Evolutionary conservation across 768 basidiomycete genomes (phyloP), one percentile per base, ranked within the genome.

Genomic region (Rickenella mellea): DNA sequence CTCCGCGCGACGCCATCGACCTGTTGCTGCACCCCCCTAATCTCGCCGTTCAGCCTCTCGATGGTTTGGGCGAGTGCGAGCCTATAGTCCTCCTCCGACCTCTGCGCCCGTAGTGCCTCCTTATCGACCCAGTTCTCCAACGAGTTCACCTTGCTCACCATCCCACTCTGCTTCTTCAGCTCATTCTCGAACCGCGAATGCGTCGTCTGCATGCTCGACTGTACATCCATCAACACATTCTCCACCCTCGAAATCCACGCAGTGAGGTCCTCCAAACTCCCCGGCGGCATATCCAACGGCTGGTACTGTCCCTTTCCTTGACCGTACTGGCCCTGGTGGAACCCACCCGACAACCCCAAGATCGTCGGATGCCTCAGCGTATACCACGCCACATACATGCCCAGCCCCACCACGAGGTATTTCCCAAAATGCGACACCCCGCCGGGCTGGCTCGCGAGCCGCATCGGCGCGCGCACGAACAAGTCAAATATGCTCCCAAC

Each of bases 191-290:
- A 60, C 45, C 71, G 71, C 5, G 61, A 53, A 40, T 70, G 69
- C 4, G 65, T 61, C 33, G 68, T 70, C 45, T 82, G 71, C 9
- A 65, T 59, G 37, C 83, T 78, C 11, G 64, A 49, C 4, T 78
- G 74, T 12, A 90, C 62, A 6, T 71, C 68, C 11, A 78, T 75
- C 11, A 87, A 62, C 1, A 71, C 76, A 20, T 61, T 67, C 57
- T 89, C 86, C 29, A 89, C 70, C 27, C 65, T 64, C 45, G 73
- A 70, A 10, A 90, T 59, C 7, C 85, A 76, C 6, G 67, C 64
- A 2, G 76, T 66, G 19, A 89, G 63, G 42, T 85, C 85, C 4
- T 72, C 70, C 15, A 87, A 62, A 55, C 85, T 73, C n/a, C 70
- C 67, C 1, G 77, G 74, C 1, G 83, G 83, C 7, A 65, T 56